A percentile compares a stretch with the other conserved stretches of the same genome.
phyloP scores from a whole-genome alignment of 2,329 filamentous ascomycete genomes.

The Aspergillus sp. region DNA sequence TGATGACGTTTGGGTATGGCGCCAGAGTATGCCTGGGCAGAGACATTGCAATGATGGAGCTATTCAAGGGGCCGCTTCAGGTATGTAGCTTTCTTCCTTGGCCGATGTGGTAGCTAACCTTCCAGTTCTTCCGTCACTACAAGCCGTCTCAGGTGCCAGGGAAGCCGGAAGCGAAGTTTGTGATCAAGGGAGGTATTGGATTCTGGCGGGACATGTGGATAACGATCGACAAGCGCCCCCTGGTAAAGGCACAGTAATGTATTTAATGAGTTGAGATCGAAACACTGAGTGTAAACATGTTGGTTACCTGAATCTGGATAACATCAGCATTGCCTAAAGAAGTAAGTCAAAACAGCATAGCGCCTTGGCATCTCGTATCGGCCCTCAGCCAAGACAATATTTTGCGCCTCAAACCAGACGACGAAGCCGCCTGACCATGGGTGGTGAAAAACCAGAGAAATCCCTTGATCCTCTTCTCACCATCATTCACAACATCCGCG shows the following conservation, averaged over 20 bases:
- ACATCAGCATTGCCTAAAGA: background rate
- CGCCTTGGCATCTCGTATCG: background rate
- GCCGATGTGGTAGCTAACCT: background rate
- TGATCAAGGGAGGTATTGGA: conserved; percentile 35
- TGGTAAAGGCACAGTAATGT: conserved; percentile 11
- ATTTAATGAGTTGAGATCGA: background rate
- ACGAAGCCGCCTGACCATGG: too few relatives aligned
- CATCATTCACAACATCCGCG: too few relatives aligned
- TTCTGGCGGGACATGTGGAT: conserved; percentile 35
- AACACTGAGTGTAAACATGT: background rate
- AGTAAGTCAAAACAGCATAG: background rate
- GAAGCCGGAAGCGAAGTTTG: conserved; percentile 29
- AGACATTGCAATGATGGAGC: conserved; percentile 54
- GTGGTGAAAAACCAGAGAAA: too few relatives aligned
- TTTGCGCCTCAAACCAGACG: too few relatives aligned
- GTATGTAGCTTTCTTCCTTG: conserved; percentile 15
- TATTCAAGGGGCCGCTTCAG: conserved; percentile 47
- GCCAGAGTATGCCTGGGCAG: conserved; percentile 50
- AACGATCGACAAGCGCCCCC: conserved; percentile 27
- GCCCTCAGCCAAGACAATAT: background rate
- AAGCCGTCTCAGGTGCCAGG: conserved; percentile 21
- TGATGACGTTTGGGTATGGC: conserved; percentile 53
- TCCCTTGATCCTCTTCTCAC: too few relatives aligned
- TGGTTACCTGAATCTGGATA: background rate
- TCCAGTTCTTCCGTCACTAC: conserved; percentile 33